Percentiles rank a stretch among this genome's conserved stretches.
phyloP scores from a whole-genome alignment of 2,329 filamentous ascomycete species.

The Epichloe aotearoae region DNA sequence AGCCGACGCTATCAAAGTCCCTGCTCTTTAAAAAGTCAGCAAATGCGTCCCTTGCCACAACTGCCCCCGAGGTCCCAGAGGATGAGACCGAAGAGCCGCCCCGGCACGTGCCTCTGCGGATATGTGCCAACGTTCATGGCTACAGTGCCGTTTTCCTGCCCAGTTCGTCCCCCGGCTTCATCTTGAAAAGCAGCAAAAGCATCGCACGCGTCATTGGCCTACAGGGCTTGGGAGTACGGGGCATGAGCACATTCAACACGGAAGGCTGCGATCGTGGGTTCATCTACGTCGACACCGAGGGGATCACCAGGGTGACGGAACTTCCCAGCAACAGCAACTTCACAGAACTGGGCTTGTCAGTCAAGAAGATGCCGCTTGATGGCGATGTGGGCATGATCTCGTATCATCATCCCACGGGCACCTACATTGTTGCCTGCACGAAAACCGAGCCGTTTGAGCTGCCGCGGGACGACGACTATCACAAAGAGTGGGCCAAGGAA shows the following conservation, averaged over 20 bases:
- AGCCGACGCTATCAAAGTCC: slow-evolving; percentile 33
- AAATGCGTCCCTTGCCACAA: slow-evolving; percentile 53
- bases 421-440: slow-evolving; percentile 67
- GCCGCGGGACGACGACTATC: slow-evolving; percentile 73
- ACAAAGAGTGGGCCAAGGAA: slow-evolving; percentile 68
- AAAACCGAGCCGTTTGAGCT: slow-evolving; percentile 60
- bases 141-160: slow-evolving; percentile 75
- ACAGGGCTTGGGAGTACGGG: slow-evolving; percentile 52
- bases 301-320: slow-evolving; percentile 61
- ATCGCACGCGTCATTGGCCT: slow-evolving; percentile 62
- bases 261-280: slow-evolving; percentile 69
- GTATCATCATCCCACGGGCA: slow-evolving; percentile 61
- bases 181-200: slow-evolving; percentile 71
- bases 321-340: slow-evolving; percentile 55
- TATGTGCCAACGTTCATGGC: slow-evolving; percentile 54
- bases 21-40: slow-evolving; percentile 66
- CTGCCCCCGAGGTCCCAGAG: slow-evolving; percentile 32
- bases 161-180: slow-evolving; percentile 61
- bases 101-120: slow-evolving; percentile 40
- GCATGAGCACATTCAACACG: slow-evolving; percentile 65
- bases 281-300: slow-evolving; percentile 62
- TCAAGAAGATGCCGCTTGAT: slow-evolving; percentile 57
- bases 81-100: slow-evolving; percentile 34
- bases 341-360: slow-evolving; percentile 60
- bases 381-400: slow-evolving; percentile 60